These are phyloP conservation scores for Paraphoma sp. DNA, from an alignment of 2,329 filamentous ascomycete species.

Conservation along the genomic window DNA sequence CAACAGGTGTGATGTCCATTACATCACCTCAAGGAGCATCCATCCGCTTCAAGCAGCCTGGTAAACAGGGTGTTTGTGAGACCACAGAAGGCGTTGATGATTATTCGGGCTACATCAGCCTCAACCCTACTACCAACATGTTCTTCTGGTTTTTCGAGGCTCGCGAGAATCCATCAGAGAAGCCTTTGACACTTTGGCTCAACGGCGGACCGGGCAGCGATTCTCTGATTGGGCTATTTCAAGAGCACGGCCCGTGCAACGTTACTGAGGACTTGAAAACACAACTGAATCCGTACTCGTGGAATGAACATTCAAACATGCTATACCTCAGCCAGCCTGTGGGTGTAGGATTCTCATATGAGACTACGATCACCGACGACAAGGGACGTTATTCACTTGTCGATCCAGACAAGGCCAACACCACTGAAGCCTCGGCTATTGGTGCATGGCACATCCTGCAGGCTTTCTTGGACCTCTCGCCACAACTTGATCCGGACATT, in stretches of 20 bases:
- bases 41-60: constrained; percentile 45
- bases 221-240: constrained; percentile 63
- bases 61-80: constrained; percentile 53
- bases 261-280: constrained; percentile 47
- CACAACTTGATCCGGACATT: constrained; percentile 56
- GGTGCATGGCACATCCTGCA: constrained; percentile 47
- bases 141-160: constrained; percentile 59
- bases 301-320: constrained; percentile 50
- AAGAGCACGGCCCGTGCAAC: constrained; percentile 43
- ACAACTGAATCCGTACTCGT: constrained; percentile 46
- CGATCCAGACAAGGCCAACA: constrained; percentile 38
- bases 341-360: constrained; percentile 50
- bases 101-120: constrained; percentile 47
- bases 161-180: constrained; percentile 49
- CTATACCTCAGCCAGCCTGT: constrained; percentile 50
- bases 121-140: constrained; percentile 46
- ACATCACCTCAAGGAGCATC: constrained; percentile 43
- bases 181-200: constrained; percentile 56
- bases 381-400: constrained; percentile 41
- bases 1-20: constrained; percentile 40
- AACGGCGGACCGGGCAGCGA: constrained; percentile 62
- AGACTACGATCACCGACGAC: constrained; percentile 31
- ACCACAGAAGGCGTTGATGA: constrained; percentile 45
- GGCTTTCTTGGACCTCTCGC: constrained; percentile 42
- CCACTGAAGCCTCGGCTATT: constrained; percentile 42